Percentiles rank a stretch among this genome's conserved stretches.
Evolutionary conservation across 495 filamentous ascomycete species (phyloP).

Genomic region (Lepraria neglecta): DNA sequence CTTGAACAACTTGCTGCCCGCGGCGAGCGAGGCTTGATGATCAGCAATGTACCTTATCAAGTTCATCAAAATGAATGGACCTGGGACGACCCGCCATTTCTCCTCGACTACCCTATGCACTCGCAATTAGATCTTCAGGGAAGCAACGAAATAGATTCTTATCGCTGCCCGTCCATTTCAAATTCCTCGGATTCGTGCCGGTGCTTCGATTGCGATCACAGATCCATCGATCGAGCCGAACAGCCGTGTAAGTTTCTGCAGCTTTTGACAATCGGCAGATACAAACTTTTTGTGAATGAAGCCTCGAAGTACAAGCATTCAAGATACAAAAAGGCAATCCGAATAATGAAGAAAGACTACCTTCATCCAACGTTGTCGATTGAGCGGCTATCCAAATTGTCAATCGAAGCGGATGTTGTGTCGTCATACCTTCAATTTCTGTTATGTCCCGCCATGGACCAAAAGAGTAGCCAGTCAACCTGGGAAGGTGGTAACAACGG

Average conservation of each 20-base stretch:
- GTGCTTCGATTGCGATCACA: conserved; percentile 1
- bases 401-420: conserved; percentile 4
- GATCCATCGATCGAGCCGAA: not conserved
- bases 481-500: no score
- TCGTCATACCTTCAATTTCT: not conserved
- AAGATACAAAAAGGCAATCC: not conserved
- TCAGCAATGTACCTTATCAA: not conserved
- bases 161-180: not conserved
- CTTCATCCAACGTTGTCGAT: not conserved
- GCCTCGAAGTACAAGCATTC: not conserved
- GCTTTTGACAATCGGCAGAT: not conserved
- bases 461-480: not conserved
- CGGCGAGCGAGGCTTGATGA: not conserved
- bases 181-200: not conserved
- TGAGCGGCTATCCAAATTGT: not conserved
- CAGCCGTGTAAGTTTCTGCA: not conserved
- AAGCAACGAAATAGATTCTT: not conserved
- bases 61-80: not conserved
- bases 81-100: conserved; percentile 1
- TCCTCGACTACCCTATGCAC: not conserved
- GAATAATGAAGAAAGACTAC: not conserved
- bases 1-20: not conserved
- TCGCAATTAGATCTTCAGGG: not conserved
- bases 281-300: not conserved
- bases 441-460: not conserved